Base-by-base conservation (phyloP, 495 filamentous ascomycete genomes). In the Tuber borchii region DNA sequence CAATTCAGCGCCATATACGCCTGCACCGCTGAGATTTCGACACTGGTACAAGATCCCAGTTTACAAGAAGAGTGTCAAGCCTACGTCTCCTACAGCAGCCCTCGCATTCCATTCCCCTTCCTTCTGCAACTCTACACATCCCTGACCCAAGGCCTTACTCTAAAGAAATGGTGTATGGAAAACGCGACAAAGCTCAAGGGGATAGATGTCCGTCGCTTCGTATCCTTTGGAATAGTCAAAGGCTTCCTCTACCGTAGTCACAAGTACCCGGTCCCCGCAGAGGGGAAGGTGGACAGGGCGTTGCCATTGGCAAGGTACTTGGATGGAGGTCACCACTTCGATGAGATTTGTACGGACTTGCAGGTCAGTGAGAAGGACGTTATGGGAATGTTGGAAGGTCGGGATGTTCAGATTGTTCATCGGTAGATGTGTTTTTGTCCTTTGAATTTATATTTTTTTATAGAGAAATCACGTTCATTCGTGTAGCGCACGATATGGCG, bases 211-310 rank as follows among this genome's bases (percentile, higher is more conserved):
- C 88, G 95, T 1, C 90, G 96, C 42, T 91, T 99, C 75, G 91
- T 99, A 75, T 95, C 94, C 46, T 98, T 97, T 83, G 95, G 96
- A 70, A 88, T 98, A 22, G 95, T 97, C 80, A 97, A 98, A 84
- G 94, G 94, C 6, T 91, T 97, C 77, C 81, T 99, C n/a, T 97
- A 97, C 84, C 89, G 95, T 26, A 91, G 97, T 45, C 94, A 98
- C 85, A 94, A 94, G 82, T 95, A 96, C 82, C 89, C 89, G 40
- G 75, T 71, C 34, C 74, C 68, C 34, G 73, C 43, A 5, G 71
- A 74, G 39, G 76, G 46, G 20, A 39, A 61, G 40, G 51, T 39
- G 45, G 61, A 72, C 39, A 68, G 48, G 31, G 79, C 71, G 9
- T 69, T 56, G 19, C 70, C 61, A 37, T 45, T 92, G 71, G 83